These are phyloP conservation scores for Daldinia eschscholtzii DNA, from an alignment of 2,329 filamentous ascomycete genomes.

Conservation along the genomic window DNA sequence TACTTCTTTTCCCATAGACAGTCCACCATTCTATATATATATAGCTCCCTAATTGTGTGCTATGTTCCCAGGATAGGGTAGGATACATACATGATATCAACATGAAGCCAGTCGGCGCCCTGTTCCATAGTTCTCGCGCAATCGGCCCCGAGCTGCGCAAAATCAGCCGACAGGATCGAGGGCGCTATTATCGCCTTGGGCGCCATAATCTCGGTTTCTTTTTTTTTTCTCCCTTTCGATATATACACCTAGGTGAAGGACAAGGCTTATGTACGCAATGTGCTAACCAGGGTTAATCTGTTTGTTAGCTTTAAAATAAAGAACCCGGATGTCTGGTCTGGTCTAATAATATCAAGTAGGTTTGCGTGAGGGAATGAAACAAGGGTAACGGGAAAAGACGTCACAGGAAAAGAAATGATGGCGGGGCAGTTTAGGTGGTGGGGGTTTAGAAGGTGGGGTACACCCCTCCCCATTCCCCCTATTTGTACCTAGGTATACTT, in stretches of 20 bases:
- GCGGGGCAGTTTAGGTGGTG: conserved; percentile 27
- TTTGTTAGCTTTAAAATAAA: conserved; percentile 3
- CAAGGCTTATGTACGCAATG: no score
- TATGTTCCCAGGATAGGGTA: not conserved
- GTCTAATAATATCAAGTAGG: not conserved
- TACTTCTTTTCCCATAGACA: not conserved
- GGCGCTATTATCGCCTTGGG: conserved; percentile 95
- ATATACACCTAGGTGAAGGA: not conserved
- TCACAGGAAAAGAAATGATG: conserved; percentile 42
- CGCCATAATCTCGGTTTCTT: conserved; percentile 69
- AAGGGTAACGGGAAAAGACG: conserved; percentile 36
- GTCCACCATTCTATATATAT: not conserved
- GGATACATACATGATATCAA: conserved; percentile 81
- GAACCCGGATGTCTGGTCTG: conserved; percentile 23
- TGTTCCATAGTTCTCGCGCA: conserved; percentile 88
- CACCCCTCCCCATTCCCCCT: not conserved
- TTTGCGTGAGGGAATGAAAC: conserved; percentile 1
- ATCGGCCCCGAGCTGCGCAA: conserved; percentile 86
- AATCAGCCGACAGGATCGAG: conserved; percentile 98
- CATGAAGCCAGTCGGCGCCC: conserved; percentile 92
- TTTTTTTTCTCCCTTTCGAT: not conserved
- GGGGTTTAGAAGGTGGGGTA: conserved; percentile 16
- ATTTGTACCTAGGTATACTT: no score
- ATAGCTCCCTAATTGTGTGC: not conserved
- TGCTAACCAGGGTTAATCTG: not conserved